Evolutionary conservation across 257 asterid species (phyloP).

Genomic region (Pogostemon cablin): DNA sequence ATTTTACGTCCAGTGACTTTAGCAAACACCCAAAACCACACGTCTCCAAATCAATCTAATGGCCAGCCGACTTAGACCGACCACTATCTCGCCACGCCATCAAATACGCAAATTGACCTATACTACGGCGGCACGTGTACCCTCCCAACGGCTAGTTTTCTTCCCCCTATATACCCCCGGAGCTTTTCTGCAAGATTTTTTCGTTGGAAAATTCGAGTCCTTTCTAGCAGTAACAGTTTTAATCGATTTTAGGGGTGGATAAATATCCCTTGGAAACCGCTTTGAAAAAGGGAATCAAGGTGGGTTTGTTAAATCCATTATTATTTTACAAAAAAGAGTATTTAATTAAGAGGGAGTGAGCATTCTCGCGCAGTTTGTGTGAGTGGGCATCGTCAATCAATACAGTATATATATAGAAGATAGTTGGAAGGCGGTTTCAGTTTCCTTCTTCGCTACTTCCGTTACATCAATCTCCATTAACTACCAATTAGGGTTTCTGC

Average conservation of each 20-base stretch:
- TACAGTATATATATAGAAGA: conserved; percentile 21
- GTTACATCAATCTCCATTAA: conserved; percentile 51
- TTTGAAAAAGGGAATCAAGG: background rate
- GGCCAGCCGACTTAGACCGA: conserved; percentile 57
- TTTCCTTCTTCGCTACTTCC: conserved; percentile 48
- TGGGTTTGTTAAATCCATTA: background rate
- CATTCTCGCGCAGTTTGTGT: conserved; percentile 27
- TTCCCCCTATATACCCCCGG: conserved; percentile 12
- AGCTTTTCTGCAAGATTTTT: conserved; percentile 5
- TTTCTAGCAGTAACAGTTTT: conserved; percentile 31
- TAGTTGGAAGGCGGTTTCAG: conserved; percentile 41
- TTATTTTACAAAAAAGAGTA: background rate
- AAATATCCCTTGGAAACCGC: conserved; percentile 18
- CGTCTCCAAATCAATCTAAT: conserved; percentile 35
- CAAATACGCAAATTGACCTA: conserved; percentile 39
- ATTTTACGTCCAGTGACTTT: background rate
- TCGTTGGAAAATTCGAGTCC: conserved; percentile 37
- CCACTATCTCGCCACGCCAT: conserved; percentile 48
- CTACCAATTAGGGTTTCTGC: conserved; percentile 35
- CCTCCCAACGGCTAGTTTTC: conserved; percentile 59
- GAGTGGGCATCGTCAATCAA: conserved; percentile 8
- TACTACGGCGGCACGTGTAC: conserved; percentile 40
- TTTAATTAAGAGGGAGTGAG: conserved; percentile 14
- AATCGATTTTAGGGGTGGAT: background rate
- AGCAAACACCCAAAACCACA: conserved; percentile 13